Base-by-base conservation (phyloP, 108 stramenopile genomes). In the Chaetoceros muelleri region DNA sequence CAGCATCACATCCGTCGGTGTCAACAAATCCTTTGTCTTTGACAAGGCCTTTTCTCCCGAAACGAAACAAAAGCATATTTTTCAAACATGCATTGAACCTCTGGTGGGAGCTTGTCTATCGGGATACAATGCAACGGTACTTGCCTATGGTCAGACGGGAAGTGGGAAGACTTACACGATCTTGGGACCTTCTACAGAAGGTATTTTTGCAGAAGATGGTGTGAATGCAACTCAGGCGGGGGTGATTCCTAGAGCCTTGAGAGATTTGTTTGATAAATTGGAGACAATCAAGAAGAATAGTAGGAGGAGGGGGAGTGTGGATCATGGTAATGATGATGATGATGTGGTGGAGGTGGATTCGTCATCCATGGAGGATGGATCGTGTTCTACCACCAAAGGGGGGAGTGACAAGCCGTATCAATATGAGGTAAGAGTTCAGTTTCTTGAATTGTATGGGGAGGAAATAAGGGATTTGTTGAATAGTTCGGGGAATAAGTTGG, bases 121-220 rank as follows among this genome's bases (percentile, higher is more conserved):
- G 55, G 98, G 98, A 52, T 99, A 96, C 72, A 97, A 99, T 76
- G 96, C 96, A 8, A 97, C 98, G 2, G 82, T 94, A 27, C 65
- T 99, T 44, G 98, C 98, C 2, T 97, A 96, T 64, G 95, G 95
- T 1, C 94, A 98, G 78, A 98, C 95, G 55, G 93, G 90, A 1
- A 75, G 70, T 17, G 94, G 94, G 25, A 92, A 94, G 81, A 94
- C 92, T 0, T 61, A 64, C 53, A 74, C 76, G 2, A 76, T 79
- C 40, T 67, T 75, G 66, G 79, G 79, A 28, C 60, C 64, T 63
- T 59, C 25, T 24, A 49, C 24, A 29, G 56, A 7, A 23, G 56
- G 8, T 40, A 13, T 2, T 48, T 57, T 34, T 31, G 51, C 25
- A 2, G 55, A 58, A 0, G 63, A 64, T 26, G 18, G 46, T 52